Evolutionary conservation across 1,284 basidiomycete species (phyloP).

Genomic region (Trichosporon coremiiforme): DNA sequence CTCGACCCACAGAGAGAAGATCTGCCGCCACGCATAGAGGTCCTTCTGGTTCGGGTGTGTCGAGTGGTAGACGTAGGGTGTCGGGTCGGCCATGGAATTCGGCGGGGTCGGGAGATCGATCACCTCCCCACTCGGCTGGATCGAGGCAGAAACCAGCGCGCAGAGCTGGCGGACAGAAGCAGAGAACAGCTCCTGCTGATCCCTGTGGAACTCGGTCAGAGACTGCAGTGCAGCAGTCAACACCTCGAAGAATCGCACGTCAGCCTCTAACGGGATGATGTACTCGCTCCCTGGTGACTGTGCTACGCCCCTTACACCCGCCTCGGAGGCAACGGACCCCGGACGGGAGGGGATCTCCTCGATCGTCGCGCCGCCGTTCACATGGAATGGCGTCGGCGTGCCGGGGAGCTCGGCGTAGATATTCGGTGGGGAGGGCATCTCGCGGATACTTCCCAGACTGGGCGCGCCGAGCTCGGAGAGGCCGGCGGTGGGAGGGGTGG

Average conservation of each 20-base stretch:
- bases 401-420: not conserved
- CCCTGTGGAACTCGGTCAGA: constrained; percentile 67
- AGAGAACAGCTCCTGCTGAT: constrained; percentile 68
- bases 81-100: constrained; percentile 24
- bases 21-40: constrained; percentile 87
- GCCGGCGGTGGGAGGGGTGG: not conserved
- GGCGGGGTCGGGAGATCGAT: constrained; percentile 39
- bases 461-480: constrained; percentile 11
- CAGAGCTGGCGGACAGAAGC: constrained; percentile 67
- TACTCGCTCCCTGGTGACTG: constrained; percentile 60
- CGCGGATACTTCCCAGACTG: not conserved
- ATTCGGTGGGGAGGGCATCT: not conserved
- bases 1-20: constrained; percentile 86
- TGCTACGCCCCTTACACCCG: not conserved
- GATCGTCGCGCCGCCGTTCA: constrained; percentile 2
- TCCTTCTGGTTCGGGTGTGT: constrained; percentile 62
- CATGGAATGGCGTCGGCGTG: not conserved
- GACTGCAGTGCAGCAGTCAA: constrained; percentile 71
- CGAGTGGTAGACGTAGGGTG: constrained; percentile 17
- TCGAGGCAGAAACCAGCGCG: constrained; percentile 63
- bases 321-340: not conserved
- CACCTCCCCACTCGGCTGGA: constrained; percentile 59
- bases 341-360: constrained; percentile 19
- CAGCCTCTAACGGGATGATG: constrained; percentile 77
- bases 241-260: constrained; percentile 78